Evolutionary conservation across 352 stramenopile genomes (phyloP), one percentile per base, ranked within the genome.

Genomic region (Phytophthora crassamura): DNA sequence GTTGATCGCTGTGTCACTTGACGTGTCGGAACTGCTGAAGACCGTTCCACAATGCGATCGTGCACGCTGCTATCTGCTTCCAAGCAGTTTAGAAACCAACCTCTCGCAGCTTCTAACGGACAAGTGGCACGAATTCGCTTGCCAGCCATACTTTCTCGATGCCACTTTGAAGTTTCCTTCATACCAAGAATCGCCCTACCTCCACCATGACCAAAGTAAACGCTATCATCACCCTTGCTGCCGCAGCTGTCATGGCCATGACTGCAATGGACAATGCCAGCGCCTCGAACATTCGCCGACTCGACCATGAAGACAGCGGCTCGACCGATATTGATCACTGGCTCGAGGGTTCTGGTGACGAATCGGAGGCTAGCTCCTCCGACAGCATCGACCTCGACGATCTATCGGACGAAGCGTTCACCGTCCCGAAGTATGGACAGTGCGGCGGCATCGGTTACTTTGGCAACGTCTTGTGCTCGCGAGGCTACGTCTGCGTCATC

Each of bases 401-500:
- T 18, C 35, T 53, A 1, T 50, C 61, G 6, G 48, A 57, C 18
- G 51, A 72, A 52, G 15, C 35, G 5, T 41, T 67, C 6, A 30
- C 46, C 10, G 45, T 69, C 4, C 61, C 62, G 1, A 69, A 77
- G 18, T 83, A 58, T 34, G 65, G 74, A 4, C 68, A 70, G 40
- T 76, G 67, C 14, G 67, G 67, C 12, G 67, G 62, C 11, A 70
- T 65, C 9, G 50, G 50, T 14, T 72, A 69, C 46, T 16, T 40
- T 10, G 62, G 67, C n/a, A 67, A 49, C 25, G 35, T 35, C 22
- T 18, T 34, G 18, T 74, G 67, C 36, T 47, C 48, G 20, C 41
- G n/a, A n/a, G 71, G 74, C 12, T 54, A 62, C 35, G 54, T 64
- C 28, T 85, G 77, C 59, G 52, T 68, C 25, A 41, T 51, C 16